Conservation (phyloP, 73 alveolate genomes). For the Paramecium primaurelia region DNA sequence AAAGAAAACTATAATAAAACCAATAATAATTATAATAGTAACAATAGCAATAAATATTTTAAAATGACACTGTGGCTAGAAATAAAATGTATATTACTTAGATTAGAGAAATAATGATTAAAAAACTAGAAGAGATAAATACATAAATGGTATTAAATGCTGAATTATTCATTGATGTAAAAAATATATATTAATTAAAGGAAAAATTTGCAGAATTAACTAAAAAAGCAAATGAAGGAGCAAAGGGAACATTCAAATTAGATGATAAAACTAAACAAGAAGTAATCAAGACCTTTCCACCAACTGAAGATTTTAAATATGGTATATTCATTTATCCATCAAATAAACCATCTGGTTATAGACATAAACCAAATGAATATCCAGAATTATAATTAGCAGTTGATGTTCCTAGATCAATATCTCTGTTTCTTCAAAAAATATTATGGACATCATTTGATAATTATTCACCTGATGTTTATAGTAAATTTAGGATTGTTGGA, state of each 20-base stretch:
- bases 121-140: neutral
- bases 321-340: slow-evolving; percentile 43
- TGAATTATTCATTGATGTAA: slow-evolving; percentile 51
- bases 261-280: slow-evolving; percentile 48
- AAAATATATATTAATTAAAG: neutral
- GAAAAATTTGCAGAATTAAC: neutral
- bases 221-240: slow-evolving; percentile 1
- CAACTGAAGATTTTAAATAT: slow-evolving; percentile 33
- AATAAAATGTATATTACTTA: neutral
- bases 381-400: neutral
- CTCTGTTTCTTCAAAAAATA: neutral
- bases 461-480: slow-evolving; percentile 65
- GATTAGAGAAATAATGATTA: neutral
- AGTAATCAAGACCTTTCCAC: slow-evolving; percentile 1
- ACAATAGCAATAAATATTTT: slow-evolving; percentile 32
- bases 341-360: slow-evolving; percentile 25
- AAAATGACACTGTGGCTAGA: slow-evolving; percentile 46
- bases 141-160: slow-evolving; percentile 56
- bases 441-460: slow-evolving; percentile 35
- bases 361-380: slow-evolving; percentile 45
- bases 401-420: slow-evolving; percentile 25
- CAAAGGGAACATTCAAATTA: slow-evolving; percentile 53
- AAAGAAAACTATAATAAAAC: neutral
- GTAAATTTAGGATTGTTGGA: slow-evolving; percentile 73
- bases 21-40: neutral